Evolutionary conservation across 306 rosid species (phyloP), one percentile per base, ranked within the genome.

Genomic region (Myrica gale): DNA sequence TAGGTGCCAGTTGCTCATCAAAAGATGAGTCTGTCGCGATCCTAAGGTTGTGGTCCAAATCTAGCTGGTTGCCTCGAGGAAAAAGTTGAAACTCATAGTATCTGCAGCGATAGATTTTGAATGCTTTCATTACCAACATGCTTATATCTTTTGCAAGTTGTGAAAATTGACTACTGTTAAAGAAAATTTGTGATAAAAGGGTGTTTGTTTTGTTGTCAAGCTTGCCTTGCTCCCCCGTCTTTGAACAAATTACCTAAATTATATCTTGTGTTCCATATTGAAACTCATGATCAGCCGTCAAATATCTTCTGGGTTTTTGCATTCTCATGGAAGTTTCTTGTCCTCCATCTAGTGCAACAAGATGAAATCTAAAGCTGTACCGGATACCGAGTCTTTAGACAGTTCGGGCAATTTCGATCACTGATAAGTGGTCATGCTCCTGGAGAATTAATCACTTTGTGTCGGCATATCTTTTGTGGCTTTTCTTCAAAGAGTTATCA

Each of bases 11-110:
- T 50, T 26, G 58, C 51, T 50, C 62, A 47, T 46, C 48, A 9
- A 45, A 78, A 44, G 62, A 21, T 9, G 70, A 81, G 72, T 72
- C 39, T 15, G 43, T 73, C 52, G 54, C 23, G 45, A 6, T 37
- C 19, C 2, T 32, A 71, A 75, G 42, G 70, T 50, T 69, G 83
- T 66, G 87, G 83, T 78, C 85, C 82, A 69, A 26, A 54, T 23
- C 41, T 74, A 71, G 76, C 71, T 85, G 80, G 81, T 51, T 72
- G 61, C 68, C 56, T 21, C 52, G 62, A 47, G 48, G 37, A 32
- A 78, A 46, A 51, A 13, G 45, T 46, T 70, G 77, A 61, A 60
- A 58, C 19, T 51, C 42, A 56, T 41, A 10, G 53, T 39, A 6
- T 43, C 7, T 45, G 39, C 62, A 74, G 80, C 80, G 46, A 4